phyloP scores from a whole-genome alignment of 1,139 yeast genomes.

The Hansenula lynferdii region DNA sequence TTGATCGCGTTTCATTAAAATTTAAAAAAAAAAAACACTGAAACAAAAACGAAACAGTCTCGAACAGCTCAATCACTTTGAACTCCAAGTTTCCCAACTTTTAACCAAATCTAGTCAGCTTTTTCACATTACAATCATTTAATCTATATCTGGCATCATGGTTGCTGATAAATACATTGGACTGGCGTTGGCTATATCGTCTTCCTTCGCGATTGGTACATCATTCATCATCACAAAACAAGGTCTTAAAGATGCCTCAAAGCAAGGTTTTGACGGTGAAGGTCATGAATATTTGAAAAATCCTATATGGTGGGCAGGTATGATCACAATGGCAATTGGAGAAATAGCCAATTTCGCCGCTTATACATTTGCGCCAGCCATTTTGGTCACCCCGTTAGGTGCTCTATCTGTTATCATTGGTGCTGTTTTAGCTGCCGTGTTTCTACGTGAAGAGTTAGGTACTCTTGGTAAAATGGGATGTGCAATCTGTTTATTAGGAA shows the following conservation, averaged over 20 bases:
- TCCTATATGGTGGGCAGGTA: constrained; percentile 97
- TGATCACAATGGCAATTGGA: constrained; percentile 86
- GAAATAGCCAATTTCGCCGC: constrained; percentile 94
- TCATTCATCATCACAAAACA: constrained; percentile 87
- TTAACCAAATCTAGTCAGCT: no score
- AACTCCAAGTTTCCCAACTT: background rate
- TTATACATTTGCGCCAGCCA: constrained; percentile 93
- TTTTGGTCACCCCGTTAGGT: constrained; percentile 87
- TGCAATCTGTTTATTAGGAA: constrained; percentile 84
- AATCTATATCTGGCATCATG: constrained; percentile 8
- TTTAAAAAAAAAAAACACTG: background rate
- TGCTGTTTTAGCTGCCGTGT: constrained; percentile 82
- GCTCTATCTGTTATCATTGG: constrained; percentile 89
- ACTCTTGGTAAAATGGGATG: constrained; percentile 92
- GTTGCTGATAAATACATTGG: constrained; percentile 77
- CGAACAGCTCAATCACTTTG: background rate
- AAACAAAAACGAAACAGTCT: constrained; percentile 4
- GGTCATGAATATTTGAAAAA: constrained; percentile 72
- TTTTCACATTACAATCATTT: background rate
- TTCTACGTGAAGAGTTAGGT: constrained; percentile 83
- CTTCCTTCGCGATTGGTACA: constrained; percentile 87
- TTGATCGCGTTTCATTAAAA: no score
- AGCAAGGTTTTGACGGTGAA: constrained; percentile 63
- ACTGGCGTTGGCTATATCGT: constrained; percentile 79
- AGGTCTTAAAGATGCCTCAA: constrained; percentile 73